Evolutionary conservation across 805 yeast species (phyloP).

Genomic region (Cyberlindnera mycetangii): DNA sequence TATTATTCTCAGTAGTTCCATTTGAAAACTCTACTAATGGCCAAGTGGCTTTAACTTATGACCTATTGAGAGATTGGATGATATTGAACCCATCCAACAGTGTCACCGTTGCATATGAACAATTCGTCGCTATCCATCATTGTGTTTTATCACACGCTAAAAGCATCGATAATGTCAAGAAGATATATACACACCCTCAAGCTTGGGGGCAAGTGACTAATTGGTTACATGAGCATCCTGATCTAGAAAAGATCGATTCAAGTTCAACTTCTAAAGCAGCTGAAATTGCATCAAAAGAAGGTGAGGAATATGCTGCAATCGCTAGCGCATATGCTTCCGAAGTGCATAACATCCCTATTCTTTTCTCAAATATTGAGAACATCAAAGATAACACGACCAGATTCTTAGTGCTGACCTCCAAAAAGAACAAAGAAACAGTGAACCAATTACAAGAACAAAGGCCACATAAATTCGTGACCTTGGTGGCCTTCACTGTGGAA

Average conservation of each 20-base stretch:
- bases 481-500: constrained; percentile 63
- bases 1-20: constrained; percentile 80
- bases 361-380: constrained; percentile 64
- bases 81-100: constrained; percentile 26
- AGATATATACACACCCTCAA: constrained; percentile 90
- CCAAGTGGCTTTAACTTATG: constrained; percentile 83
- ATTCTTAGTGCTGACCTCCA: constrained; percentile 62
- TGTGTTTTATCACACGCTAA: constrained; percentile 53
- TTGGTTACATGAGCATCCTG: constrained; percentile 43
- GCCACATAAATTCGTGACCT: constrained; percentile 35
- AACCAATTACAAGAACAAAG: constrained; percentile 1
- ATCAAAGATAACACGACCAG: constrained; percentile 76
- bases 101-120: constrained; percentile 60
- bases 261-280: constrained; percentile 88
- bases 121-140: constrained; percentile 80
- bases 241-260: constrained; percentile 56
- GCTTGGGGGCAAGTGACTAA: constrained; percentile 90
- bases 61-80: constrained; percentile 69
- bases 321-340: constrained; percentile 68
- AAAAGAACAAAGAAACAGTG: constrained; percentile 6
- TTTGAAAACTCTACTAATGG: constrained; percentile 95
- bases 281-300: constrained; percentile 46
- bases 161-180: constrained; percentile 43
- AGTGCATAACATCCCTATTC: constrained; percentile 54
- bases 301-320: constrained; percentile 58